Percentiles rank a stretch among this genome's conserved stretches.
Evolutionary conservation across 2,329 filamentous ascomycete species (phyloP).

Genomic region (Ascochyta pisi): DNA sequence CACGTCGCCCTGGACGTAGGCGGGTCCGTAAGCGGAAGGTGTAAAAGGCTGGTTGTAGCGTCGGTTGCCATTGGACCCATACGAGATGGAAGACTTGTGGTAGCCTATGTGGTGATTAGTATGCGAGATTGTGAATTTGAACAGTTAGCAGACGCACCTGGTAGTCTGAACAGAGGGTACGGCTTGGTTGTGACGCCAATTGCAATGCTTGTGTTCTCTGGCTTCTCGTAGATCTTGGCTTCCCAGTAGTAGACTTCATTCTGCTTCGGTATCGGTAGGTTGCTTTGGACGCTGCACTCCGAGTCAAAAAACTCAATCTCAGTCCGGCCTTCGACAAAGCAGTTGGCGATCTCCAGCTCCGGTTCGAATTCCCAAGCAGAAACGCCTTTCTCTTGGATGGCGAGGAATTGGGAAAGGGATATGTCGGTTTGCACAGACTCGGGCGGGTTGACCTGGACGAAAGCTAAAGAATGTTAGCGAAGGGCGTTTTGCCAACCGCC

Average conservation of each 20-base stretch:
- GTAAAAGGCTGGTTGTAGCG: constrained; percentile 93
- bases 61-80: constrained; percentile 84
- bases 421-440: constrained; percentile 97
- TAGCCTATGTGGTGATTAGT: constrained; percentile 65
- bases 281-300: constrained; percentile 96
- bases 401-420: constrained; percentile 94
- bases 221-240: constrained; percentile 97
- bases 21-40: constrained; percentile 79
- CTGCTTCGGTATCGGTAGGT: constrained; percentile 95
- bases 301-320: constrained; percentile 99
- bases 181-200: constrained; percentile 97
- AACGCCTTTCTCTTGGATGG: constrained; percentile 99
- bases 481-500: neutral
- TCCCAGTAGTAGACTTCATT: constrained; percentile 99
- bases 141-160: constrained; percentile 67
- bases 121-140: neutral
- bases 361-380: constrained; percentile 99
- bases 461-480: constrained; percentile 65
- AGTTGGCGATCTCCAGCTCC: constrained; percentile 98
- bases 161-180: constrained; percentile 91
- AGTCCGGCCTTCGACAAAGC: constrained; percentile 93
- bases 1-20: constrained; percentile 91
- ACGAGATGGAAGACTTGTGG: constrained; percentile 92
- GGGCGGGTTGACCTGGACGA: constrained; percentile 90
- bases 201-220: constrained; percentile 83